Base-by-base conservation (phyloP, 208 protist genomes). In the Phytomonas sp. region DNA sequence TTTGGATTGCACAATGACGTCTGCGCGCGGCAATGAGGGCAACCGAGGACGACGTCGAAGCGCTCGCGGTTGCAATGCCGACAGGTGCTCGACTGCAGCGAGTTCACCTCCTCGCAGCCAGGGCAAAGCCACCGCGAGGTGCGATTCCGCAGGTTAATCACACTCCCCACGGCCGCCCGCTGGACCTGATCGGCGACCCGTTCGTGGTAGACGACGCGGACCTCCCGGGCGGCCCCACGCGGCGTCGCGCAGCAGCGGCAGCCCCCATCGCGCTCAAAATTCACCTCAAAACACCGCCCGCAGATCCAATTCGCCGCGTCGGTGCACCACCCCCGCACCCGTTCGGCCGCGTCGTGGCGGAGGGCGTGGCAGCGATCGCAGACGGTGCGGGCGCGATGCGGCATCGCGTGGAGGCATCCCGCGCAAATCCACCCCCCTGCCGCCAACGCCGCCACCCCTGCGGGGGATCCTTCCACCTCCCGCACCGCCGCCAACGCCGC, bases 71-170 rank as follows among this genome's bases (percentile, higher is more conserved):
- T 33, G 53, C 88, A 94, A 53, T 84, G 68, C n/a, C 84, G 76
- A 43, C 88, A 94, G 9, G 63, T 2, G 2, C 67, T 53, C 28
- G 76, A 67, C 72, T 91, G 76, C 23, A 91, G 71, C 0, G 88
- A 85, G 66, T 94, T 94, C 4, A 90, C 70, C 80, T 91, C 81
- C 9, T 3, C 53, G 53, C 88, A 94, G 23, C 2, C 43, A n/a
- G n/a, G 30, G 46, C 88, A 94, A 29, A 80, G 83, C 85, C 88
- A 94, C 9, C 85, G 83, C 0, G 62, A 60, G 1, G 84, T 75
- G 36, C 85, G 83, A 66, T 91, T 87, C 32, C 81, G 73, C 20
- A 80, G 77, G 37, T 89, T 83, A 60, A 94, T 70, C 11, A 91
- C 73, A 34, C 75, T 74, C 26, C 85, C 85, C 4, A 87, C 60